Evolutionary conservation across 306 rosid genomes (phyloP).

Genomic region (Prinsepia uniflora): DNA sequence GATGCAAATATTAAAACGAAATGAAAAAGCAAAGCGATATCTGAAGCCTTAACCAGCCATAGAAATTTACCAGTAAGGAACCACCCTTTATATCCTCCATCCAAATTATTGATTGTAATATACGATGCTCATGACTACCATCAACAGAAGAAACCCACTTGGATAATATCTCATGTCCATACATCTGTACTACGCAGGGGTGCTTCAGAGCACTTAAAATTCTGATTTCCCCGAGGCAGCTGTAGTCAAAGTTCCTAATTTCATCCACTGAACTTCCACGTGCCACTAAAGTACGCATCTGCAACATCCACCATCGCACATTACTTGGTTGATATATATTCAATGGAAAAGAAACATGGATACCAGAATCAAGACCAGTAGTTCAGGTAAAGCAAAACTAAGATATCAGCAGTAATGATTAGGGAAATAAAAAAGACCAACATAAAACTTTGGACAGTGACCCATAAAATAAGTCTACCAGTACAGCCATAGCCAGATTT

Average conservation of each 20-base stretch:
- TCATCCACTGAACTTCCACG: slow-evolving; percentile 51
- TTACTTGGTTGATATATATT: background rate
- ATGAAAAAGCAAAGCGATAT: slow-evolving; percentile 7
- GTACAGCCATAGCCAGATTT: slow-evolving; percentile 9
- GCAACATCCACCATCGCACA: slow-evolving; percentile 30
- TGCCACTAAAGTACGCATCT: slow-evolving; percentile 70
- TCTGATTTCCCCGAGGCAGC: slow-evolving; percentile 89
- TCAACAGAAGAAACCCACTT: slow-evolving; percentile 70
- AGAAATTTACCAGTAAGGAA: slow-evolving; percentile 64
- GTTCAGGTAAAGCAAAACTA: too few species aligned
- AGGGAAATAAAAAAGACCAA: too few species aligned
- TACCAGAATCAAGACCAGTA: too few species aligned
- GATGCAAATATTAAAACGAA: slow-evolving; percentile 10
- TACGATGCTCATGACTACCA: slow-evolving; percentile 53
- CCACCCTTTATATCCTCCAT: slow-evolving; percentile 85
- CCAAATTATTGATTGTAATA: slow-evolving; percentile 70
- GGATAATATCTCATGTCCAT: slow-evolving; percentile 81
- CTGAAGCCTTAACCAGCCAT: background rate
- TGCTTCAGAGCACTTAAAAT: slow-evolving; percentile 76
- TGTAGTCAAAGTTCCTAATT: slow-evolving; percentile 66
- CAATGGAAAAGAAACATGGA: background rate
- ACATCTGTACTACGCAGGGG: slow-evolving; percentile 86
- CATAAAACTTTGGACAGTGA: background rate
- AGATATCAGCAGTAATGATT: too few species aligned
- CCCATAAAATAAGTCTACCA: background rate